Evolutionary conservation across 2,329 filamentous ascomycete genomes (phyloP).

Genomic region (Podosphaera fusca): DNA sequence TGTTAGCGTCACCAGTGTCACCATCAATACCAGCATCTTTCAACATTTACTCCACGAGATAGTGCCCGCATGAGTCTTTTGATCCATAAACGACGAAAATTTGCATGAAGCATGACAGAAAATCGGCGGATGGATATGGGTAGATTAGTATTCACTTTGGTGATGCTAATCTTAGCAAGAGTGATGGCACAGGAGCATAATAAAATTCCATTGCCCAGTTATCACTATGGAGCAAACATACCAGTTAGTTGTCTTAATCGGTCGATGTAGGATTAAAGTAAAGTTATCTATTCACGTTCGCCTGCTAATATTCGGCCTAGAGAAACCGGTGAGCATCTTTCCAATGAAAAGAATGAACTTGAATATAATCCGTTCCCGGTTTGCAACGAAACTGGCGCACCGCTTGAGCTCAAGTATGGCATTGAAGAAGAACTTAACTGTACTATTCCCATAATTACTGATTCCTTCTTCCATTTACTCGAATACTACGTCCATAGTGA

Average conservation of each 20-base stretch:
- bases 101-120: neutral
- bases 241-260: constrained; percentile 52
- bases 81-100: neutral
- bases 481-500: constrained; percentile 98
- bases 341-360: constrained; percentile 56
- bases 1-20: neutral
- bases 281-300: neutral
- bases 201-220: constrained; percentile 26
- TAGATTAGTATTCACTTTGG: neutral
- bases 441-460: constrained; percentile 53
- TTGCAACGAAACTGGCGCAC: constrained; percentile 68
- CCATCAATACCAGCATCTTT: neutral
- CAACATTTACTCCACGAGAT: neutral
- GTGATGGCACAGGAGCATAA: constrained; percentile 8
- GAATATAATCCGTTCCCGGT: constrained; percentile 79
- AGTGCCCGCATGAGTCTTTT: neutral
- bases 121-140: neutral
- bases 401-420: constrained; percentile 73
- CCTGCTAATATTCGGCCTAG: constrained; percentile 20
- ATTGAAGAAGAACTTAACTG: constrained; percentile 60
- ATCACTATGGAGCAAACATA: constrained; percentile 43
- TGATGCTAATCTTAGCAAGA: neutral
- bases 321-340: constrained; percentile 76
- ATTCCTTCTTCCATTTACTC: constrained; percentile 68
- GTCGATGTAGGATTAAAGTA: constrained; percentile 33